Percentiles rank a stretch among this genome's conserved stretches.
phyloP scores from a whole-genome alignment of 2,329 filamentous ascomycete species.

The Dichotomopilus funicola region DNA sequence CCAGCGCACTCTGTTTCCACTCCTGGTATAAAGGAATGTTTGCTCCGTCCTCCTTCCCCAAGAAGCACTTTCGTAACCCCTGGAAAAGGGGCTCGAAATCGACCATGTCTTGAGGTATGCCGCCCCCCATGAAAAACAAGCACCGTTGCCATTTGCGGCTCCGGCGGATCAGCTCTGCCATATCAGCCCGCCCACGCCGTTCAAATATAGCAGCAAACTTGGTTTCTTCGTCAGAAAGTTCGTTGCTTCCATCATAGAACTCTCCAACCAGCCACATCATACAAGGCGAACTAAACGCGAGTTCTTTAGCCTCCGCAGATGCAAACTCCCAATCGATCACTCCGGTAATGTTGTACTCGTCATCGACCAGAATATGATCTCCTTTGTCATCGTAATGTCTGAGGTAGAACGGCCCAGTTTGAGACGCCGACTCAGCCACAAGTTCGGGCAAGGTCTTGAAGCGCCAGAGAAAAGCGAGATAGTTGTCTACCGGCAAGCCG shows the following conservation, averaged over 20 bases:
- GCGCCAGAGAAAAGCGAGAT: not conserved
- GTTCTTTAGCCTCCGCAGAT: not conserved
- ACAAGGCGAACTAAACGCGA: not conserved
- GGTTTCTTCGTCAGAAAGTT: not conserved
- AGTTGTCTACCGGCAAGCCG: not conserved
- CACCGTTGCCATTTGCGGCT: not conserved
- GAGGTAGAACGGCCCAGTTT: constrained; percentile 27
- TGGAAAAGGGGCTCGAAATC: not conserved
- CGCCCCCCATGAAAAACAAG: not conserved
- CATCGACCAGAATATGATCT: constrained; percentile 31
- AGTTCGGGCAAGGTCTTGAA: not conserved
- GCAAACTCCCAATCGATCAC: not conserved
- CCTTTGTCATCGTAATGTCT: constrained; percentile 38
- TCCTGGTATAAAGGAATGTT: not conserved
- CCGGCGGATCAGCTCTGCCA: not conserved
- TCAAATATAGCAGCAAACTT: not conserved
- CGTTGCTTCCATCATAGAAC: not conserved
- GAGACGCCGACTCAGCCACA: not conserved
- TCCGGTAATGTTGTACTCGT: constrained; percentile 1
- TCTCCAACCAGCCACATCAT: not conserved
- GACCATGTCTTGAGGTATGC: not conserved
- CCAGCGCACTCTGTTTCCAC: not conserved
- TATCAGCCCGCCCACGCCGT: not conserved
- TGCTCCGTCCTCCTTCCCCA: not conserved
- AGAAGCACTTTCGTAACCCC: not conserved